phyloP scores from a whole-genome alignment of 208 protist species.

The Phytomonas sp. region DNA sequence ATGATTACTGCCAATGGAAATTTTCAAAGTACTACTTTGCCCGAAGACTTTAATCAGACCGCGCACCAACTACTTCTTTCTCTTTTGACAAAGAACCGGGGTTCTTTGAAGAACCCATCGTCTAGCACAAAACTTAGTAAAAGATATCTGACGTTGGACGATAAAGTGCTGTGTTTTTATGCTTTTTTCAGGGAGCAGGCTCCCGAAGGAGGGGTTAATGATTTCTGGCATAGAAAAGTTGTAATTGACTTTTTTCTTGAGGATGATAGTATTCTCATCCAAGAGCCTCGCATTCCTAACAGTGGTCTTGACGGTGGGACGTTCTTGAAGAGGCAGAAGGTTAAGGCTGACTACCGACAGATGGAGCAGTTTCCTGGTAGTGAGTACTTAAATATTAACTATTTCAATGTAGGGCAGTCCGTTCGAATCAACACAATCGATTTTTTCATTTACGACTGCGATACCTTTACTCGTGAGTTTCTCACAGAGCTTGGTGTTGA shows the following conservation, averaged over 20 bases:
- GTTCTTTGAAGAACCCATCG: background rate
- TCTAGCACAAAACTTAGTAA: conserved; percentile 17
- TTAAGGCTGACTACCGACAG: conserved; percentile 68
- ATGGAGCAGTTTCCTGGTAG: conserved; percentile 72
- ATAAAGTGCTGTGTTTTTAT: conserved; percentile 94
- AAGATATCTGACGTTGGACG: conserved; percentile 73
- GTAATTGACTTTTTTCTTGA: conserved; percentile 90
- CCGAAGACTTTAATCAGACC: conserved; percentile 39
- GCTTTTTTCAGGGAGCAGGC: conserved; percentile 93
- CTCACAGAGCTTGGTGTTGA: conserved; percentile 69
- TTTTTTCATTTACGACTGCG: conserved; percentile 92
- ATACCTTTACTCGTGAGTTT: conserved; percentile 90
- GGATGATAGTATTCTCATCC: conserved; percentile 92
- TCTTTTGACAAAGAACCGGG: conserved; percentile 13
- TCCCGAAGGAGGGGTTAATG: conserved; percentile 75
- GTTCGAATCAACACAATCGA: conserved; percentile 88
- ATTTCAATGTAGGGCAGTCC: conserved; percentile 87
- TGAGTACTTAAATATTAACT: conserved; percentile 80
- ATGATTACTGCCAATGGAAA: conserved; percentile 42
- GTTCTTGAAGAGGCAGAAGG: conserved; percentile 87
- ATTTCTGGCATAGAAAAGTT: conserved; percentile 86
- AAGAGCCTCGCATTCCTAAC: conserved; percentile 89
- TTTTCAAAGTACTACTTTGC: conserved; percentile 28
- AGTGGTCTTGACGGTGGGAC: conserved; percentile 92
- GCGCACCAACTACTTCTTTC: conserved; percentile 72